These are phyloP conservation scores for Hyparrhenia diplandra DNA, from an alignment of 176 grass and related monocot genomes.

Conservation along the genomic window DNA sequence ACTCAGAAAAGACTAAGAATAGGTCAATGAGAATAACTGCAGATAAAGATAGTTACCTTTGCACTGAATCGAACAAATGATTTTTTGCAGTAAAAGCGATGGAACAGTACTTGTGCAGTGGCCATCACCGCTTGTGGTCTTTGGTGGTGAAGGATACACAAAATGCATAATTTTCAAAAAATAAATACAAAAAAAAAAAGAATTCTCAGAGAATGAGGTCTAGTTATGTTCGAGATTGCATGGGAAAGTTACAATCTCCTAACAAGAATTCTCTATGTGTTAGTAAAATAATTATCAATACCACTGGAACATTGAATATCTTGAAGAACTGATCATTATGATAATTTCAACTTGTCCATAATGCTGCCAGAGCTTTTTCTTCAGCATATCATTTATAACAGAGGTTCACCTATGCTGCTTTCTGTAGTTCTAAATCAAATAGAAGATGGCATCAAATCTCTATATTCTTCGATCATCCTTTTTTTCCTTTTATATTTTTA, in stretches of 20 bases:
- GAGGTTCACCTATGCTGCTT: neutral
- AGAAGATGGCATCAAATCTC: neutral
- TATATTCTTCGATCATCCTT: neutral
- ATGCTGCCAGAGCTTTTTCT: neutral
- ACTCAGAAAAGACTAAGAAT: neutral
- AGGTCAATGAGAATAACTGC: neutral
- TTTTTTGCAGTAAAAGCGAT: conserved; percentile 95
- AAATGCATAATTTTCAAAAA: neutral
- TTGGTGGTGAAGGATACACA: conserved; percentile 41
- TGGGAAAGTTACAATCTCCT: neutral
- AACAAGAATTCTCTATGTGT: neutral
- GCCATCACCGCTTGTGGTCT: conserved; percentile 96
- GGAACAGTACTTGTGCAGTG: conserved; percentile 87
- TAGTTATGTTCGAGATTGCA: neutral
- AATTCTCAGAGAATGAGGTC: neutral
- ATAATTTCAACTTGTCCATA: neutral
- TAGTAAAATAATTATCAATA: neutral
- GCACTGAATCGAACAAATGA: conserved; percentile 91
- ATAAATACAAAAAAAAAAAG: neutral
- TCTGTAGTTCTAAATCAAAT: neutral
- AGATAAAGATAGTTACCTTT: conserved; percentile 44
- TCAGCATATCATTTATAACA: neutral
- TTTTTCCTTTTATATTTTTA: neutral
- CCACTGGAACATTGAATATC: neutral
- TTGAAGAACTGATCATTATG: neutral